Evolutionary conservation across 2,329 filamentous ascomycete species (phyloP), one percentile per base, ranked within the genome.

Genomic region (Aspergillus pseudonomiae): DNA sequence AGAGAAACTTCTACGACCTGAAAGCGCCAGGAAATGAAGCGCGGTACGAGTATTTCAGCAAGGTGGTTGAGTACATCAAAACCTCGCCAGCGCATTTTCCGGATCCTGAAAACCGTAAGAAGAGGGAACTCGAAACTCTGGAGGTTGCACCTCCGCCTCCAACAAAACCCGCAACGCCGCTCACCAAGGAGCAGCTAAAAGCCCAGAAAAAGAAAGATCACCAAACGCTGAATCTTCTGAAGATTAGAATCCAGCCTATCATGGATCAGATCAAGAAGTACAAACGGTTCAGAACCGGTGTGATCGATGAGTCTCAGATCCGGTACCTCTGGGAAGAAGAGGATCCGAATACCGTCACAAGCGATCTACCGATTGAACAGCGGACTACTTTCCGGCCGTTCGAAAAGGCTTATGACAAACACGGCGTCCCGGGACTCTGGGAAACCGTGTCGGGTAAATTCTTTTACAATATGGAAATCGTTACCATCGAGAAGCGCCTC

Each of bases 221-320:
- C 56, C 89, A 94, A 67, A 87, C 90, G 12, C 84, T 98, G 60
- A 97, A 98, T 75, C 82, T 90, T 63, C 82, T 99, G 68, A 99
- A 98, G 81, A 89, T 96, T 45, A 84, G 90, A 59, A 88, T 99
- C 60, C 94, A 97, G 77, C 93, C 92, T 2, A 92, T 98, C 69
- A 97, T 99, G 93, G 94, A 99, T 70, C 93, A 97, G 78, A 92
- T 99, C 74, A 95, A 96, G 77, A 93, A 91, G 75, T 96, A 97
- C 80, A 92, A 90, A 75, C 93, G 93, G 69, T 98, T 98, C 79
- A 87, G 93, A 65, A 88, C 89, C 61, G 90, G 92, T 1, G 87
- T 92, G 48, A 90, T 99, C 65, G 88, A 92, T 2, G 89, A 92
- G 58, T 78, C 80, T 12, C 86, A 89, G 67, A 93, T 96, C 63